Evolutionary conservation across 345 rosid genomes (phyloP).

Genomic region (Pistacia integerrima): DNA sequence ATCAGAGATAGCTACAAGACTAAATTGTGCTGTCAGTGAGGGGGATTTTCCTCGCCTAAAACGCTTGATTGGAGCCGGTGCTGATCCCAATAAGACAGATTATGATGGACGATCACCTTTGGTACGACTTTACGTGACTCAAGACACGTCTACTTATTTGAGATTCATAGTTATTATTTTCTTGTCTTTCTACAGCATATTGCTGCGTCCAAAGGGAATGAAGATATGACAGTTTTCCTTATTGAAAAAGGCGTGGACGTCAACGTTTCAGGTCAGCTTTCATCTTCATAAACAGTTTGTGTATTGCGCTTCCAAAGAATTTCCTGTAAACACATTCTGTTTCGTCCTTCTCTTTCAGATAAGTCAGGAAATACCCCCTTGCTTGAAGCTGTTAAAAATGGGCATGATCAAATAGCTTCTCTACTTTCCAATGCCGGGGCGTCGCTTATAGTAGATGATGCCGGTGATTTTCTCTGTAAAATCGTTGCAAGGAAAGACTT

Average conservation of each 20-base stretch:
- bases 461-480: constrained; percentile 68
- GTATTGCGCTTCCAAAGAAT: not conserved
- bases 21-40: constrained; percentile 65
- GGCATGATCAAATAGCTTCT: constrained; percentile 61
- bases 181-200: constrained; percentile 53
- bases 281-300: not conserved
- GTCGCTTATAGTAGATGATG: constrained; percentile 49
- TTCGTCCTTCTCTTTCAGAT: constrained; percentile 37
- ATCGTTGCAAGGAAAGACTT: constrained; percentile 57
- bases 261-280: constrained; percentile 42
- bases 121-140: constrained; percentile 41
- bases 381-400: constrained; percentile 77
- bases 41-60: constrained; percentile 71
- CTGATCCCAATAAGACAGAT: constrained; percentile 66
- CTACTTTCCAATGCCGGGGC: constrained; percentile 68
- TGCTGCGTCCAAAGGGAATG: constrained; percentile 77
- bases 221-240: constrained; percentile 61
- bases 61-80: constrained; percentile 66
- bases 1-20: constrained; percentile 59
- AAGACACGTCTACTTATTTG: too few relatives aligned
- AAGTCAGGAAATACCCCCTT: constrained; percentile 72
- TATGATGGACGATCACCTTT: constrained; percentile 83
- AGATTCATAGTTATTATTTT: not conserved
- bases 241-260: constrained; percentile 59
- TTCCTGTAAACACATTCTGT: not conserved